Base-by-base conservation (phyloP, 306 rosid genomes). In the Glycine tomentella region DNA sequence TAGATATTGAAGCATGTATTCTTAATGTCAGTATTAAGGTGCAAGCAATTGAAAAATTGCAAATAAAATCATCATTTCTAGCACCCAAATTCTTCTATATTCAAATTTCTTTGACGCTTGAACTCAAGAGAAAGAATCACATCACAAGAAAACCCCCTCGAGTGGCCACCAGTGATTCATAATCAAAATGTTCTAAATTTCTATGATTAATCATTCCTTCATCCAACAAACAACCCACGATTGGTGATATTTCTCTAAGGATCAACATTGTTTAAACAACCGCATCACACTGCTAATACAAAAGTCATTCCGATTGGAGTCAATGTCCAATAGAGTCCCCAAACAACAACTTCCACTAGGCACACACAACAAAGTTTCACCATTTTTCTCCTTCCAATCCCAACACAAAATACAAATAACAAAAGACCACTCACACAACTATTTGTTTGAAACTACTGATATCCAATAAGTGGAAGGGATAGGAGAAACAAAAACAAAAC, bases 371-470 rank as follows among this genome's bases (percentile, higher is more conserved):
- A 69, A 69, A 16, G 31, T 12, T 59, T 71, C 72, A 49, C 44
- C 14, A 57, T 31, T 69, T 57, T 45, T 46, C 76, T 45, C 77
- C 77, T n/a, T 58, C 46, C 53, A 69, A 20, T 55, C 36, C 40
- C 40, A 76, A 48, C 45, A 14, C 34, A 62, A 17, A 9, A 33
- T 9, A 9, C 62, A 63, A 49, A 50, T 33, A 49, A 49, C 5
- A 15, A 76, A 76, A 36, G 8, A n/a, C 68, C 69, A 25, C 20
- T 46, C 42, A 36, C 46, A 56, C 66, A 49, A 72, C 25, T 51
- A 71, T 69, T 57, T 38, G 70, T 25, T 53, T 46, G 11, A 70
- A 59, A 80, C 13, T 53, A 76, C 16, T 33, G 15, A 69, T 40
- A 68, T 34, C 62, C 42, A 25, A 45, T 12, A 25, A 33, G 59